Evolutionary conservation across 345 rosid genomes (phyloP).

Genomic region (Moricandia moricandioides): DNA sequence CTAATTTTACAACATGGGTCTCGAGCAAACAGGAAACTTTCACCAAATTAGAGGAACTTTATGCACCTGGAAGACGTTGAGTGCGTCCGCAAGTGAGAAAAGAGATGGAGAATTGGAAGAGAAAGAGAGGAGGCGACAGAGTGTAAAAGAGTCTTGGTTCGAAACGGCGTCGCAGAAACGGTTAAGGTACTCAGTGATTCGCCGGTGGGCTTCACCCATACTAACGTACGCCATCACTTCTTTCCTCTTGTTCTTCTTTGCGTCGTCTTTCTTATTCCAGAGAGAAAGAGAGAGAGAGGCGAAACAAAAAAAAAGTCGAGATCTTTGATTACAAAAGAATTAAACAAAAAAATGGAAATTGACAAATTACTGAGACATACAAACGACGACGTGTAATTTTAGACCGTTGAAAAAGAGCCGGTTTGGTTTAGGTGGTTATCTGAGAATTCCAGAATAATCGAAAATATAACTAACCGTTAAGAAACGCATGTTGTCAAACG

Average conservation of each 20-base stretch:
- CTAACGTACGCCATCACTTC: conserved; percentile 51
- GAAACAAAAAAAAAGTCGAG: too few relatives aligned
- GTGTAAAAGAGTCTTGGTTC: conserved; percentile 64
- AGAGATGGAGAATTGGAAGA: conserved; percentile 61
- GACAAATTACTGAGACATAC: not conserved
- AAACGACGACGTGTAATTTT: not conserved
- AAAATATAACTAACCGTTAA: not conserved
- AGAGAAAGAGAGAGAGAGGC: conserved; percentile 3
- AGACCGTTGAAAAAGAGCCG: not conserved
- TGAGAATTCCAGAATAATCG: not conserved
- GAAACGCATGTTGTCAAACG: not conserved
- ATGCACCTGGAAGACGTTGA: conserved; percentile 54
- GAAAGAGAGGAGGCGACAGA: conserved; percentile 57
- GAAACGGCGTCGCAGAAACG: conserved; percentile 69
- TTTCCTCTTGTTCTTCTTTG: conserved; percentile 3
- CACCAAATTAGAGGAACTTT: not conserved
- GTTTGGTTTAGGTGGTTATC: not conserved
- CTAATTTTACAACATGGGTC: conserved; percentile 17
- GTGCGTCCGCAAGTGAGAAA: conserved; percentile 80
- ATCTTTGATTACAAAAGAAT: not conserved
- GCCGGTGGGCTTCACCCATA: conserved; percentile 85
- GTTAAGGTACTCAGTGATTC: conserved; percentile 78
- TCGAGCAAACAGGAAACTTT: not conserved
- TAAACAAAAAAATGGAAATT: not conserved
- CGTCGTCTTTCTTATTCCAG: not conserved